phyloP scores from a whole-genome alignment of 2,329 filamentous ascomycete species.

The Trichoderma sp. region DNA sequence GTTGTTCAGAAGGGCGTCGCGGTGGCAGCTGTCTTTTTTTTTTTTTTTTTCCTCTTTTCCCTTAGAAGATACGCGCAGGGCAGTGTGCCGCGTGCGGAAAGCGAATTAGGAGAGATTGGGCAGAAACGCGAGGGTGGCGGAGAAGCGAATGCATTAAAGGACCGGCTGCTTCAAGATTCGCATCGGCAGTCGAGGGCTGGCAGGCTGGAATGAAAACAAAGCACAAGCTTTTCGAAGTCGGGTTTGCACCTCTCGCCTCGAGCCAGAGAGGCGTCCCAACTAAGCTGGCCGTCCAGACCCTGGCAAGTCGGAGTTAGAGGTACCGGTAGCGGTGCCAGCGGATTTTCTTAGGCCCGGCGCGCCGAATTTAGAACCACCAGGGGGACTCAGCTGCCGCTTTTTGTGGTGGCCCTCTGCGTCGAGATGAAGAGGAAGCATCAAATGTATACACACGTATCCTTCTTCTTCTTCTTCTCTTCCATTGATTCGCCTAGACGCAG shows the following conservation, averaged over 20 bases:
- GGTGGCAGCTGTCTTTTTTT: conserved; percentile 7
- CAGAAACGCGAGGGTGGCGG: conserved; percentile 8
- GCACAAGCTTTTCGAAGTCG: conserved; percentile 19
- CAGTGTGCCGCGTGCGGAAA: conserved; percentile 15
- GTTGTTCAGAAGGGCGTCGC: conserved; percentile 14
- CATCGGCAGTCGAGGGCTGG: conserved; percentile 25
- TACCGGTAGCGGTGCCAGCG: conserved; percentile 4
- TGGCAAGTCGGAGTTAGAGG: conserved; percentile 1
- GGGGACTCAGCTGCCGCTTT: conserved; percentile 8
- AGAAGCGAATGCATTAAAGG: conserved; percentile 13
- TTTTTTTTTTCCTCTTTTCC: neutral
- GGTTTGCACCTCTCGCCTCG: conserved; percentile 14
- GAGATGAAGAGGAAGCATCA: neutral
- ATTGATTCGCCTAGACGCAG: neutral
- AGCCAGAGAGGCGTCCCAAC: conserved; percentile 16
- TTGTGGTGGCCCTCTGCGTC: neutral
- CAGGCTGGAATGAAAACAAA: conserved; percentile 19
- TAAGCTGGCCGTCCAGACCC: conserved; percentile 12
- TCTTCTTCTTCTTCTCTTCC: neutral
- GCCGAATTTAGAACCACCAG: neutral
- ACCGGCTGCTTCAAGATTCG: conserved; percentile 30
- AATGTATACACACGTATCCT: neutral
- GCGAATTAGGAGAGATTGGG: conserved; percentile 18
- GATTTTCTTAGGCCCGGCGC: conserved; percentile 22
- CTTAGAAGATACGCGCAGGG: conserved; percentile 22